These are phyloP conservation scores for Annulohypoxylon maeteangense DNA, from an alignment of 495 filamentous ascomycete genomes.

Conservation along the genomic window DNA sequence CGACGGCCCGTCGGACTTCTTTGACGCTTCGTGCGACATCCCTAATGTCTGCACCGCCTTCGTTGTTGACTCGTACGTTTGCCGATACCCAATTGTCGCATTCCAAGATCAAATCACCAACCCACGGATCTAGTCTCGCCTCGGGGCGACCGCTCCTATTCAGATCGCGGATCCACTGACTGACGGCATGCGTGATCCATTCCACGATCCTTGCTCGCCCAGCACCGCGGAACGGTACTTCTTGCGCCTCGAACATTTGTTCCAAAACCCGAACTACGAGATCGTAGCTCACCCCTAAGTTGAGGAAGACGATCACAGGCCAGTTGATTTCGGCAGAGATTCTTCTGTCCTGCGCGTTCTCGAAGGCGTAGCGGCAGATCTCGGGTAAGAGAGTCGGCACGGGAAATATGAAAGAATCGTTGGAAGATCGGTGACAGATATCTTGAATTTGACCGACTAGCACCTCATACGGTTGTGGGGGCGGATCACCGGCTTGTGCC, in stretches of 20 bases:
- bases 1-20: constrained; percentile 38
- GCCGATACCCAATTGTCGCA: constrained; percentile 52
- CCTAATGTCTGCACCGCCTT: constrained; percentile 48
- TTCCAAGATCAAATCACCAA: constrained; percentile 54
- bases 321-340: constrained; percentile 71
- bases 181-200: constrained; percentile 54
- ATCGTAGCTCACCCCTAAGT: constrained; percentile 78
- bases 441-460: constrained; percentile 77
- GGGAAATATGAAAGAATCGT: constrained; percentile 79
- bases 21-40: constrained; percentile 36
- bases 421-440: constrained; percentile 80
- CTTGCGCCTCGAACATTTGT: constrained; percentile 82
- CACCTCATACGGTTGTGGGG: constrained; percentile 77
- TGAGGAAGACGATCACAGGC: constrained; percentile 83
- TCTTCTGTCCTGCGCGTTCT: constrained; percentile 72
- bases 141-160: constrained; percentile 51
- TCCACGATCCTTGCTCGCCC: constrained; percentile 53
- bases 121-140: constrained; percentile 52
- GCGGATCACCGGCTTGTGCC: constrained; percentile 41
- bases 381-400: constrained; percentile 69
- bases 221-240: constrained; percentile 81
- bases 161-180: constrained; percentile 56
- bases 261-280: constrained; percentile 81
- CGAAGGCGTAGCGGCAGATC: constrained; percentile 79
- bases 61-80: constrained; percentile 31